A percentile compares a stretch with the other conserved stretches of the same genome.
Conservation (phyloP, 305 asterid genomes). For the Ilex paraguariensis region DNA sequence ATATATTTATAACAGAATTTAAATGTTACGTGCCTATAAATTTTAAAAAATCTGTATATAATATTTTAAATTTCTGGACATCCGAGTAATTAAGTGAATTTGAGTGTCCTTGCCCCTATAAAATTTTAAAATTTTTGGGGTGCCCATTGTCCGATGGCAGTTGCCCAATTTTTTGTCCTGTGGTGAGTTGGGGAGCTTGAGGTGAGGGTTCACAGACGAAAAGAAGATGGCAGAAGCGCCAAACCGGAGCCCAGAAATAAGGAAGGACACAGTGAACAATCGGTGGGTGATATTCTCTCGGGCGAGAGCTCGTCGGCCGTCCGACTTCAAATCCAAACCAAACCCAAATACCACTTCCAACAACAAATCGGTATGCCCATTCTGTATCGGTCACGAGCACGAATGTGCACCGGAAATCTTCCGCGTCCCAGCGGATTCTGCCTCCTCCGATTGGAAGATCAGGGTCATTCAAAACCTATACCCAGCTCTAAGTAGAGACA, state of each 20-base stretch:
- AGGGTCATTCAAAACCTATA: slow-evolving; percentile 83
- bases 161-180: too few relatives aligned
- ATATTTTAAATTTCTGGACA: too few relatives aligned
- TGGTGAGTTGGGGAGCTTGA: too few relatives aligned
- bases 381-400: slow-evolving; percentile 84
- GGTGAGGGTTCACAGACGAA: too few relatives aligned
- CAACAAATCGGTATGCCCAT: slow-evolving; percentile 51
- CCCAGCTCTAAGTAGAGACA: slow-evolving; percentile 77
- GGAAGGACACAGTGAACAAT: slow-evolving; percentile 67
- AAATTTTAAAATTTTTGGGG: too few relatives aligned
- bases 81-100: too few relatives aligned
- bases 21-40: too few relatives aligned
- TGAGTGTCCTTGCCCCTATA: too few relatives aligned
- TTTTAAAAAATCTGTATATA: too few relatives aligned
- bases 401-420: slow-evolving; percentile 94
- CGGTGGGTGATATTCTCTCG: slow-evolving; percentile 96
- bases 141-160: too few relatives aligned
- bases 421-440: slow-evolving; percentile 55
- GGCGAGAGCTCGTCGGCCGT: slow-evolving; percentile 85
- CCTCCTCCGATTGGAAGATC: slow-evolving; percentile 54
- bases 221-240: slow-evolving; percentile 26
- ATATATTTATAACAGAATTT: too few relatives aligned
- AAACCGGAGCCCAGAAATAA: slow-evolving; percentile 61
- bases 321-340: slow-evolving; percentile 82
- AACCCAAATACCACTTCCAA: slow-evolving; percentile 25